phyloP scores from a whole-genome alignment of 805 yeast species.

The Cyberlindnera meyerae region DNA sequence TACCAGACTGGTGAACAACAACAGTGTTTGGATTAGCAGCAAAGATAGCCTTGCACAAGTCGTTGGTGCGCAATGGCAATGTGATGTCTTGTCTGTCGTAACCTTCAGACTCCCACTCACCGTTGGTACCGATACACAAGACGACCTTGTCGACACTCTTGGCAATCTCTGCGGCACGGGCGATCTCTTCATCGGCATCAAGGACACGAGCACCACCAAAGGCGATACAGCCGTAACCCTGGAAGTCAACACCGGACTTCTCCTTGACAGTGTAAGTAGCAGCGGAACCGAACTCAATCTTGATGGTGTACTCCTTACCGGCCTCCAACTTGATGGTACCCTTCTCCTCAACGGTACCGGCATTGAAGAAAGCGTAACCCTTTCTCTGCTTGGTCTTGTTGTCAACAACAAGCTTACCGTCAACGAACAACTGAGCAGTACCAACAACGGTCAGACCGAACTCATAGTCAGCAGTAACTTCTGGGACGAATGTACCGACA shows the following conservation, averaged over 20 bases:
- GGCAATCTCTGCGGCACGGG: conserved; percentile 45
- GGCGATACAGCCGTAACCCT: conserved; percentile 33
- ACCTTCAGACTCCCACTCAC: conserved; percentile 61
- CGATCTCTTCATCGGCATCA: conserved; percentile 30
- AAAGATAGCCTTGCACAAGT: conserved; percentile 41
- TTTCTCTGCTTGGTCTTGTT: conserved; percentile 46
- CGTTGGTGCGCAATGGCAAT: conserved; percentile 46
- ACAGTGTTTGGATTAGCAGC: conserved; percentile 48
- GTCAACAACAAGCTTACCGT: conserved; percentile 50
- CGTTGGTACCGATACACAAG: conserved; percentile 45
- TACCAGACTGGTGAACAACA: conserved; percentile 56
- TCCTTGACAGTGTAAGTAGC: conserved; percentile 30
- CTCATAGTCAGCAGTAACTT: conserved; percentile 42
- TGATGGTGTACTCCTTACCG: conserved; percentile 42
- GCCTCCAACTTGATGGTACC: conserved; percentile 35
- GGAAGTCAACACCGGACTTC: conserved; percentile 18
- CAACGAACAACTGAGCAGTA: conserved; percentile 49
- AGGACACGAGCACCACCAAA: conserved; percentile 31
- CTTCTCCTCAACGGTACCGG: conserved; percentile 49
- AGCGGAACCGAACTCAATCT: conserved; percentile 48
- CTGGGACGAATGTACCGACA: conserved; percentile 43
- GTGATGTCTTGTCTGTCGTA: conserved; percentile 48
- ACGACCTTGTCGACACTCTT: conserved; percentile 48
- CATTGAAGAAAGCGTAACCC: conserved; percentile 48
- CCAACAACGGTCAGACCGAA: conserved; percentile 52